phyloP scores from a whole-genome alignment of 2,329 filamentous ascomycete genomes.

The Capronia coronata region DNA sequence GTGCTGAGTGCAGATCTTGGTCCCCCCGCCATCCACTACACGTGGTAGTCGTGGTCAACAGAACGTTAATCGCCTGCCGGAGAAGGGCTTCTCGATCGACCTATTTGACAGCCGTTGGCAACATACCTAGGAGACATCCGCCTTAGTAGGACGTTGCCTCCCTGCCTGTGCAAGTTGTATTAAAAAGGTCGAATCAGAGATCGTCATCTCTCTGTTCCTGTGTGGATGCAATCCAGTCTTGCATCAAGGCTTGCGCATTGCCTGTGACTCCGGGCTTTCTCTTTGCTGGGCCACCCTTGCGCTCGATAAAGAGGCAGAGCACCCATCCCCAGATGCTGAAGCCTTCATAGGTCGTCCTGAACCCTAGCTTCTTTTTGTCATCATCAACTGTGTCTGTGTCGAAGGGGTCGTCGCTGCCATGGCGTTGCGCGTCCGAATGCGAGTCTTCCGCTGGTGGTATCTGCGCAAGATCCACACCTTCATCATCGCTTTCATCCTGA shows the following conservation, averaged over 20 bases:
- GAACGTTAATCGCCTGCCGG: no score
- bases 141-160: no score
- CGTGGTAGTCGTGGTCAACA: no score
- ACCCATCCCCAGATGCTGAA: constrained; percentile 94
- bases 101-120: not conserved
- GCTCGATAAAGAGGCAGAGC: constrained; percentile 80
- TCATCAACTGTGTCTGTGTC: constrained; percentile 39
- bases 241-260: constrained; percentile 65
- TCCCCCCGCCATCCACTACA: no score
- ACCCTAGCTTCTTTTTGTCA: constrained; percentile 84
- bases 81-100: no score
- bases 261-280: constrained; percentile 34
- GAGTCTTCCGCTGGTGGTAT: constrained; percentile 20
- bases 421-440: constrained; percentile 14
- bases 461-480: constrained; percentile 33
- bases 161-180: not conserved
- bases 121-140: no score
- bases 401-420: constrained; percentile 17
- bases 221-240: constrained; percentile 78
- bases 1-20: no score
- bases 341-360: constrained; percentile 86
- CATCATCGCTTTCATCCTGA: constrained; percentile 57
- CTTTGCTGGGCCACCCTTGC: constrained; percentile 49
- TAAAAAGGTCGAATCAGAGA: constrained; percentile 2
- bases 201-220: constrained; percentile 45